A percentile compares a stretch with the other conserved stretches of the same genome.
Evolutionary conservation across 257 asterid genomes (phyloP).

Genomic region (Plectranthus barbatus): DNA sequence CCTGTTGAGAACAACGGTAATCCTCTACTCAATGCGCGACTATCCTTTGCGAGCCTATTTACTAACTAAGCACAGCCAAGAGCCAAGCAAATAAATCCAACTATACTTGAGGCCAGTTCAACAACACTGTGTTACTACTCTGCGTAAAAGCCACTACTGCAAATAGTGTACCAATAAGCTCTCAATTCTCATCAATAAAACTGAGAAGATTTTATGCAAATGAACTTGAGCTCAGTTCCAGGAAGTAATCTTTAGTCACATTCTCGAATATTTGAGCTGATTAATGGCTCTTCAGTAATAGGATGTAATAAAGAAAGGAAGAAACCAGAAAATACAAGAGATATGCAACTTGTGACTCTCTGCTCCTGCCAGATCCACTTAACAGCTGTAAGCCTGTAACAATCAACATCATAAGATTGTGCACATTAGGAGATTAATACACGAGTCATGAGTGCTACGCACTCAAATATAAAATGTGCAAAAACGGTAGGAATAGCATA

Average conservation of each 20-base stretch:
- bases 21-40: too few species aligned
- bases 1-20: too few species aligned
- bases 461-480: not conserved
- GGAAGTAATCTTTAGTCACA: not conserved
- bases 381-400: slow-evolving; percentile 17
- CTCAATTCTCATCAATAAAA: not conserved
- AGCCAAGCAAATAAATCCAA: too few species aligned
- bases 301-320: not conserved
- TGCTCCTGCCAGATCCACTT: slow-evolving; percentile 7
- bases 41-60: too few species aligned
- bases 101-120: too few species aligned
- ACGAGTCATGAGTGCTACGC: too few species aligned
- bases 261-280: not conserved
- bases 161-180: not conserved
- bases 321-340: slow-evolving; percentile 5
- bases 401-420: not conserved
- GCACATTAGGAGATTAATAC: not conserved
- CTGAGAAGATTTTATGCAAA: not conserved
- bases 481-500: not conserved
- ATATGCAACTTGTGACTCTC: slow-evolving; percentile 2
- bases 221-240: not conserved
- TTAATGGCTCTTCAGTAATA: not conserved
- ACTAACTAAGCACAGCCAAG: too few species aligned
- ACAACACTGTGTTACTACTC: not conserved
- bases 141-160: not conserved